These are phyloP conservation scores for Austroboletus olivaceoglutinosus DNA, from an alignment of 1,284 basidiomycete genomes.

Conservation along the genomic window DNA sequence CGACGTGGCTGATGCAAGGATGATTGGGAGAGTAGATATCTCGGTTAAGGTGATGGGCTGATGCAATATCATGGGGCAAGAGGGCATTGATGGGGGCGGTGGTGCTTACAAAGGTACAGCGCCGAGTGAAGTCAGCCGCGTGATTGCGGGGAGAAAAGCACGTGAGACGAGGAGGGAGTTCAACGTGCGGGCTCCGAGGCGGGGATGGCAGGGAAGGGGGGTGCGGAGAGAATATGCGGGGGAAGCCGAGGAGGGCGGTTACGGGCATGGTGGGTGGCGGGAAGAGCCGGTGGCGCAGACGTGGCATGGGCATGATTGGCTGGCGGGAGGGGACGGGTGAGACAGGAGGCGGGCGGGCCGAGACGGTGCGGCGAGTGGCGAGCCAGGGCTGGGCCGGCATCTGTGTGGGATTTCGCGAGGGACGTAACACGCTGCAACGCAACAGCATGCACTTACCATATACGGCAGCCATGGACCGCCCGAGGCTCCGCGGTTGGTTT, in stretches of 20 bases:
- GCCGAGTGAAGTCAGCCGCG: slow-evolving; percentile 8
- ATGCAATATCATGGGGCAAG: too few species aligned
- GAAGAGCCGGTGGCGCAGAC: slow-evolving; percentile 28
- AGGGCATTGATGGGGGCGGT: neutral
- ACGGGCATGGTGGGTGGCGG: slow-evolving; percentile 16
- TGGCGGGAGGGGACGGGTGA: slow-evolving; percentile 1
- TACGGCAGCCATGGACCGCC: slow-evolving; percentile 13
- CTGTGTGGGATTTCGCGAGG: slow-evolving; percentile 17
- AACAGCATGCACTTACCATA: slow-evolving; percentile 27
- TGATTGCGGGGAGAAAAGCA: slow-evolving; percentile 9
- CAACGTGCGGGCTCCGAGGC: too few species aligned
- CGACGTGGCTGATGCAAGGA: too few species aligned
- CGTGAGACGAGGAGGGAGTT: slow-evolving; percentile 2
- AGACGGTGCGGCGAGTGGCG: slow-evolving; percentile 21
- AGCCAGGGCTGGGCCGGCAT: slow-evolving; percentile 27
- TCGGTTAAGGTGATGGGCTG: too few species aligned
- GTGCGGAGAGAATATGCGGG: slow-evolving; percentile 18
- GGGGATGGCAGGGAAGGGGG: slow-evolving; percentile 12
- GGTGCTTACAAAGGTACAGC: neutral
- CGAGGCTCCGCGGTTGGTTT: slow-evolving; percentile 34
- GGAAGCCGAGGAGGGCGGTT: slow-evolving; percentile 12
- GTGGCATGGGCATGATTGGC: slow-evolving; percentile 14
- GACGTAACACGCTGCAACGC: slow-evolving; percentile 30
- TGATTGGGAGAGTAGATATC: too few species aligned
- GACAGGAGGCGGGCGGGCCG: slow-evolving; percentile 17